Percentiles rank a stretch among this genome's conserved stretches.
These are phyloP conservation scores for Candida sojae DNA, from an alignment of 1,139 yeast species.

Conservation along the genomic window DNA sequence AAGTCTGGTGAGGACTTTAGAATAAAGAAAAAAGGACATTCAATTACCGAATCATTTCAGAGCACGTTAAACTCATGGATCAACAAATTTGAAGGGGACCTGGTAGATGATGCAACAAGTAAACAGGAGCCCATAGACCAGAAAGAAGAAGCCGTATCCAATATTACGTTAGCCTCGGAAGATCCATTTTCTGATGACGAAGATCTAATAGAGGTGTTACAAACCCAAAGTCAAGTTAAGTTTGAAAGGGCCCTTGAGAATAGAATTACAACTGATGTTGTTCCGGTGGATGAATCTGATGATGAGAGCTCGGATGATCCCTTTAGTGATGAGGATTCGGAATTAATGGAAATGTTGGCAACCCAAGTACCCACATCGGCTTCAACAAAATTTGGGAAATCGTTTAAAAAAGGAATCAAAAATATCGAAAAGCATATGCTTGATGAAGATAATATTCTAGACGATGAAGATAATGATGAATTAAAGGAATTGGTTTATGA, in stretches of 20 bases:
- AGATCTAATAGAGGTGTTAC: constrained; percentile 22
- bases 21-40: constrained; percentile 4
- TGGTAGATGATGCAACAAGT: constrained; percentile 10
- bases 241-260: constrained; percentile 1
- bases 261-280: background rate
- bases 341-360: constrained; percentile 8
- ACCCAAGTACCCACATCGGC: background rate
- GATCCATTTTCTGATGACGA: constrained; percentile 43
- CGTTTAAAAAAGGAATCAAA: constrained; percentile 30
- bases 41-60: constrained; percentile 9
- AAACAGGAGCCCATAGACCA: constrained; percentile 2
- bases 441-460: constrained; percentile 10
- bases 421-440: constrained; percentile 22
- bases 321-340: constrained; percentile 30
- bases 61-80: constrained; percentile 32
- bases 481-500: constrained; percentile 42
- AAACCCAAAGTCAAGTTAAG: constrained; percentile 4
- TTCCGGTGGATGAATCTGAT: background rate
- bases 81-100: constrained; percentile 27
- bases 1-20: constrained; percentile 30
- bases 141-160: background rate
- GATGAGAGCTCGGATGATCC: constrained; percentile 24
- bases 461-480: constrained; percentile 22
- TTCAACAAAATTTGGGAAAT: constrained; percentile 9
- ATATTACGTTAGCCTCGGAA: constrained; percentile 14